These are phyloP conservation scores for Scedosporium apiospermum DNA, from an alignment of 2,329 filamentous ascomycete species.

Conservation along the genomic window DNA sequence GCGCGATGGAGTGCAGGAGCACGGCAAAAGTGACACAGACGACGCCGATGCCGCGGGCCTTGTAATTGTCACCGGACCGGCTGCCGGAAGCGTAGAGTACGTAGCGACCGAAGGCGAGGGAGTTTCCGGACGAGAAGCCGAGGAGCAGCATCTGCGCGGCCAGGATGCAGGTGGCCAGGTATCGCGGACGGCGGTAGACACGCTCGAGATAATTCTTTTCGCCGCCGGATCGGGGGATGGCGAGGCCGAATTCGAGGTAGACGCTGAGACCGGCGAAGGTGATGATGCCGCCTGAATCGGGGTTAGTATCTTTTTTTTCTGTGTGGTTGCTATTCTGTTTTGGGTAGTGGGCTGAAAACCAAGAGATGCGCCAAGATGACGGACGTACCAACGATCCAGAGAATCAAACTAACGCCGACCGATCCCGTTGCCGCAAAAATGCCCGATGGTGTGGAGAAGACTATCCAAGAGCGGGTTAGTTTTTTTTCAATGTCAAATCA, in stretches of 20 bases:
- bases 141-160: constrained; percentile 53
- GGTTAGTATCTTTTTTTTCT: not conserved
- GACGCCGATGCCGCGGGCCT: constrained; percentile 45
- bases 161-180: constrained; percentile 49
- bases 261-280: constrained; percentile 51
- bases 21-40: constrained; percentile 45
- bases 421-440: constrained; percentile 43
- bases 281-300: constrained; percentile 32
- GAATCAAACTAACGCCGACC: constrained; percentile 25
- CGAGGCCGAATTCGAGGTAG: constrained; percentile 54
- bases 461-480: constrained; percentile 14
- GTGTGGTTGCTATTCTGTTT: not conserved
- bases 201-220: constrained; percentile 59
- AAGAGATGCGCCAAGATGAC: not conserved
- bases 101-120: constrained; percentile 49
- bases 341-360: not conserved
- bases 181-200: constrained; percentile 49
- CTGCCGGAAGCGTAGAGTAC: constrained; percentile 44
- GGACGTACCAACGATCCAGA: constrained; percentile 14
- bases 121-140: constrained; percentile 50
- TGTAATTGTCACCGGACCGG: constrained; percentile 40
- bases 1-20: constrained; percentile 38
- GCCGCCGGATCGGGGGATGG: constrained; percentile 52
- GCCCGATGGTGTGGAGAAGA: constrained; percentile 45
- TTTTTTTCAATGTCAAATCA: not conserved